A percentile compares a stretch with the other conserved stretches of the same genome.
Conservation (phyloP, 164 flowering plant genomes). For the Kingdonia uniflora region DNA sequence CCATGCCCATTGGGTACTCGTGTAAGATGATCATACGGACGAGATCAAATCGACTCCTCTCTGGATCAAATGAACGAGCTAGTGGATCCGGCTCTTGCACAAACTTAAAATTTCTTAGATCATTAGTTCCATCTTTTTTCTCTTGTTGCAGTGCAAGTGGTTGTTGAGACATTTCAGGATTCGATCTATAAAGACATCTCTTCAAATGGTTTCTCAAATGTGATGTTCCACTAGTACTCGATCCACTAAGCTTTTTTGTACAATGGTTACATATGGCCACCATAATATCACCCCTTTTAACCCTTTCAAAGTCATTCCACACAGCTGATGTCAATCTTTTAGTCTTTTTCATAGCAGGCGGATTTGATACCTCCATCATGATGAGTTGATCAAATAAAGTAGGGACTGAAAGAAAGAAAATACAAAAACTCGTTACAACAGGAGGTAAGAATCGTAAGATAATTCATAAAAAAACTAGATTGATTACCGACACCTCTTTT, state of each 20-base stretch:
- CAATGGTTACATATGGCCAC: conserved; percentile 77
- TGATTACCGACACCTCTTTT: no score
- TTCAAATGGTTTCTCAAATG: conserved; percentile 78
- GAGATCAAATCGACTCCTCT: conserved; percentile 50
- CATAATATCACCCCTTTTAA: conserved; percentile 50
- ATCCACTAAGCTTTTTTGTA: conserved; percentile 63
- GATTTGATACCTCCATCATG: conserved; percentile 49
- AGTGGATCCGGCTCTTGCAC: not conserved
- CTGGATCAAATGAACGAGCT: conserved; percentile 3
- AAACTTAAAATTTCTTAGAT: conserved; percentile 31
- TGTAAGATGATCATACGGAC: conserved; percentile 85
- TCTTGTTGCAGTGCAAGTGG: conserved; percentile 43
- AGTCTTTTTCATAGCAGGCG: conserved; percentile 34
- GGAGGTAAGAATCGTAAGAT: no score
- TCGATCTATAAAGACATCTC: conserved; percentile 51
- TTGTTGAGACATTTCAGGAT: conserved; percentile 39
- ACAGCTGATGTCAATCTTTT: conserved; percentile 76
- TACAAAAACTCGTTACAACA: no score
- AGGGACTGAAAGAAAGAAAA: no score
- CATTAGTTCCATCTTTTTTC: conserved; percentile 33
- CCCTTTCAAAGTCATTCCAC: conserved; percentile 82
- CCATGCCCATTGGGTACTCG: conserved; percentile 74
- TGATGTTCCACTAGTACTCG: conserved; percentile 82
- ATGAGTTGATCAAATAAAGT: no score
- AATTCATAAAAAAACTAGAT: no score